These are phyloP conservation scores for Parietaria judaica DNA, from an alignment of 306 rosid species.

Conservation along the genomic window DNA sequence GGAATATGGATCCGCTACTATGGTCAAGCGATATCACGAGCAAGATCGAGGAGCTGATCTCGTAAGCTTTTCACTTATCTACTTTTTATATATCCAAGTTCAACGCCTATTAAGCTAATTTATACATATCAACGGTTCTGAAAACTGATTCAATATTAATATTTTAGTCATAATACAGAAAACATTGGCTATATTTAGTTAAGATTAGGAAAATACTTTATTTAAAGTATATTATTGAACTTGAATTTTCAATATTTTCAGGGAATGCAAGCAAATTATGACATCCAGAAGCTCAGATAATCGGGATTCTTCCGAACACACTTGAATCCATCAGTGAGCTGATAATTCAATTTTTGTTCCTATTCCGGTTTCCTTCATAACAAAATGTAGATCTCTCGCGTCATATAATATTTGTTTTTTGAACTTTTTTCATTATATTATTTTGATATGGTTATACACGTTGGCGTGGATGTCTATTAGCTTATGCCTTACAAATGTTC, in stretches of 20 bases:
- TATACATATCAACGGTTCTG: neutral
- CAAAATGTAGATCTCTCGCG: constrained; percentile 21
- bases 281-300: constrained; percentile 30
- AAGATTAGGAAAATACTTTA: neutral
- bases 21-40: constrained; percentile 57
- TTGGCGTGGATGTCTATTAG: neutral
- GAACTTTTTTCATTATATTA: neutral
- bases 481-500: neutral
- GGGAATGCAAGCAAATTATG: constrained; percentile 44
- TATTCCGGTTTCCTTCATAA: constrained; percentile 13
- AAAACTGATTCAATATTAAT: neutral
- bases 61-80: constrained; percentile 33
- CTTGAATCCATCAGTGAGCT: constrained; percentile 20
- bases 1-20: constrained; percentile 49
- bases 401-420: neutral
- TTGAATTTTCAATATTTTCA: constrained; percentile 26
- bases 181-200: too few species aligned
- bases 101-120: neutral
- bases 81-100: constrained; percentile 4
- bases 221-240: neutral
- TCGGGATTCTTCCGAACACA: constrained; percentile 31
- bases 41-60: constrained; percentile 45
- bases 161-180: neutral
- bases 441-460: neutral
- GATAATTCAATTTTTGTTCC: constrained; percentile 16